Base-by-base conservation (phyloP, 2,329 filamentous ascomycete species). In the Penicillium sp. region DNA sequence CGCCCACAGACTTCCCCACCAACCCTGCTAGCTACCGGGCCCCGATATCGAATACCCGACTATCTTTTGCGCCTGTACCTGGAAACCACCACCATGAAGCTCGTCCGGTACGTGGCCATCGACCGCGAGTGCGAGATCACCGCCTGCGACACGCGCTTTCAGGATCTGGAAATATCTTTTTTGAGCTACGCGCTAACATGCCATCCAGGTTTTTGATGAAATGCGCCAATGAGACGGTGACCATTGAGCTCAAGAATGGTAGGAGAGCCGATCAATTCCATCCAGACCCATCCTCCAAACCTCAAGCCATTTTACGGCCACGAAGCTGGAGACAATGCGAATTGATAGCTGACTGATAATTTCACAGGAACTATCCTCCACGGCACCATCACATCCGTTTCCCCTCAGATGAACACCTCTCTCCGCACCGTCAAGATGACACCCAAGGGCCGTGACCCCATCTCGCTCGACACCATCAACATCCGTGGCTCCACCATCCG, bases 241-340 rank as follows among this genome's bases (percentile, higher is more conserved):
- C 92, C 40, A 89, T 99, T 74, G 94, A 99, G 76, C 81, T 99
- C 63, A 99, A 99, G 76, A 97, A 97, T 83, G 94, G 92, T 94
- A 79, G 41, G 73, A 40, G 10, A 9, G 28, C 31, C 44, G 28
- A 48, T 38, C 41, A 44, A 51, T 38, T 48, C 25, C 46, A 8
- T 45, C 38, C 14, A 44, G 44, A 5, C 31, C 35, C 42, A 35
- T 52, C 31, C 3, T 31, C 22, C 38, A 30, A 18, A 14, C 10
- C 13, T 38, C 14, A 9, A 27, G 39, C 39, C 22, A n/a, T 27
- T 25, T 16, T 16, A 14, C 27, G 11, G 35, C n/a, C n/a, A 42
- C 30, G 16, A 13, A 27, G 13, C 30, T 39, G 9, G 35, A 27
- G 42, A 18, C n/a, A 20, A 20, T 30, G 16, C 25, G 24, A 25